phyloP scores from a whole-genome alignment of 768 basidiomycete genomes.

The Rhodocollybia butyracea region DNA sequence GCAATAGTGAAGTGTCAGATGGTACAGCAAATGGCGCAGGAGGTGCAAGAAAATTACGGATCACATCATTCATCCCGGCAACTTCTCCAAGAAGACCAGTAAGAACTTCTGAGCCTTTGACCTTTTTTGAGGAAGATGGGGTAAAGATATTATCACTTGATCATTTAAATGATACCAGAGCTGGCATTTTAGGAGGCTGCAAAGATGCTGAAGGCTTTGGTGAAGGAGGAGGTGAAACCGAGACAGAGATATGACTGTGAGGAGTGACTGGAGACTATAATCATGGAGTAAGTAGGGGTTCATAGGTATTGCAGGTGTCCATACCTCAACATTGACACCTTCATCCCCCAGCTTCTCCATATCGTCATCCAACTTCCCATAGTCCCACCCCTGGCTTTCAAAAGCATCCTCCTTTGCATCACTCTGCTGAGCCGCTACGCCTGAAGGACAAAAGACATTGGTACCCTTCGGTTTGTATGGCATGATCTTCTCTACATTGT shows the following conservation, averaged over 20 bases:
- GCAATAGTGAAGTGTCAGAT: neutral
- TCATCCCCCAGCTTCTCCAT: neutral
- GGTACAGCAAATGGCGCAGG: neutral
- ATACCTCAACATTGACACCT: neutral
- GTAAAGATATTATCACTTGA: no score
- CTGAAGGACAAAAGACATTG: neutral
- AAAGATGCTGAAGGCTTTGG: neutral
- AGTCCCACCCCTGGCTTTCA: neutral
- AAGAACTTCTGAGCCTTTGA: neutral
- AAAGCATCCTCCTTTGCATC: neutral
- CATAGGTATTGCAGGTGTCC: neutral
- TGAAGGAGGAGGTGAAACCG: no score
- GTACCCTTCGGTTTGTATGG: neutral
- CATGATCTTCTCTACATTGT: neutral
- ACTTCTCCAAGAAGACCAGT: neutral
- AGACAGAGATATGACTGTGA: neutral
- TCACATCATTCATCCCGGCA: neutral
- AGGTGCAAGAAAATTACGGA: neutral
- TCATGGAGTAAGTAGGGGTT: neutral
- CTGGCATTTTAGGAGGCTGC: neutral
- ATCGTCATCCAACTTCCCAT: neutral
- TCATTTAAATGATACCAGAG: neutral
- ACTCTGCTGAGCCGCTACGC: neutral
- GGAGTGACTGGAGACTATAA: no score
- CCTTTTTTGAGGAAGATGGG: neutral